A percentile compares a stretch with the other conserved stretches of the same genome.
Evolutionary conservation across 2,329 filamentous ascomycete genomes (phyloP).

Genomic region (Aureobasidium sp.): DNA sequence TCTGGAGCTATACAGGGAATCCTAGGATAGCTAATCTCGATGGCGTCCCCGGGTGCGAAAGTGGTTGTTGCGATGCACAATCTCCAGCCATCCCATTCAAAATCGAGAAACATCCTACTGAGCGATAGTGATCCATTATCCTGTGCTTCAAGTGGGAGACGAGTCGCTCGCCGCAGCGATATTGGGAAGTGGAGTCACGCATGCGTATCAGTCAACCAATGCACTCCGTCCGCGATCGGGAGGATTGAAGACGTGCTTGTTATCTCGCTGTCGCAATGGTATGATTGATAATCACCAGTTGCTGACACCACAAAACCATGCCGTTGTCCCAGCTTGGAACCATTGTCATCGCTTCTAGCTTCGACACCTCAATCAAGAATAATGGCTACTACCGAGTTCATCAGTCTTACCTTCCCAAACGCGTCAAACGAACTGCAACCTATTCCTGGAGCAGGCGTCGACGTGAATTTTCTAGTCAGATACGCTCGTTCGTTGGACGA

Average conservation of each 20-base stretch:
- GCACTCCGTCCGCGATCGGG: not conserved
- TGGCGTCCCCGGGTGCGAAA: not conserved
- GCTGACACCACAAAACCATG: not conserved
- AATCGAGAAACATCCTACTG: too few species aligned
- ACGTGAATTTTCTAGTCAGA: slow-evolving; percentile 61
- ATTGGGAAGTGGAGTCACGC: not conserved
- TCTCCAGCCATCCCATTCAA: not conserved
- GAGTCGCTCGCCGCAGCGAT: not conserved
- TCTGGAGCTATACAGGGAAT: too few species aligned
- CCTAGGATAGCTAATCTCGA: not conserved
- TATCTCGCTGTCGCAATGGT: not conserved
- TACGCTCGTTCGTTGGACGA: slow-evolving; percentile 66
- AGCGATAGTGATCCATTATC: too few species aligned
- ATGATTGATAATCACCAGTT: not conserved
- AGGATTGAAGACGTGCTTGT: slow-evolving; percentile 1
- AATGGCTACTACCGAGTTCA: slow-evolving; percentile 55
- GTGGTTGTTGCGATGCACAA: not conserved
- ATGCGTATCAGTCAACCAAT: not conserved
- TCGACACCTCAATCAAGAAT: not conserved
- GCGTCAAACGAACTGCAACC: slow-evolving; percentile 62
- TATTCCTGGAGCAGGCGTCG: slow-evolving; percentile 57
- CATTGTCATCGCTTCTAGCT: not conserved
- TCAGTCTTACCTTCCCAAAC: slow-evolving; percentile 64
- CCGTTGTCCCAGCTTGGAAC: not conserved
- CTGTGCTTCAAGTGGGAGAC: not conserved